Conservation (phyloP, 2,329 filamentous ascomycete genomes). For the Trichoderma sp. region DNA sequence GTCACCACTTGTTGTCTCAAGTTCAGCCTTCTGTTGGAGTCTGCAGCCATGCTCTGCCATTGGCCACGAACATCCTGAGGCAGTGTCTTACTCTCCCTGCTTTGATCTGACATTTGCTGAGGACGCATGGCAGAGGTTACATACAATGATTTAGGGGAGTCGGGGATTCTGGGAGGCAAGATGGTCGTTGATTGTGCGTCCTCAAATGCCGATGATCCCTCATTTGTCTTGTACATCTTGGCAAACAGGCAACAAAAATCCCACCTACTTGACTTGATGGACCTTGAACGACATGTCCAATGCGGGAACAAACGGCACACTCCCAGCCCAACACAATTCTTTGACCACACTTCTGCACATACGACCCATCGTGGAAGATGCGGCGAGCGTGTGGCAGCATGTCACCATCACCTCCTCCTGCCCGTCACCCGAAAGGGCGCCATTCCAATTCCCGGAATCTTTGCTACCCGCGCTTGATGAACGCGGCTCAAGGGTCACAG, state of each 20-base stretch:
- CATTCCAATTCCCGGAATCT: neutral
- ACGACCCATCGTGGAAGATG: neutral
- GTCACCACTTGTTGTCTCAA: slow-evolving; percentile 15
- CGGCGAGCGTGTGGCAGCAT: neutral
- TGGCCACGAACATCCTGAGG: neutral
- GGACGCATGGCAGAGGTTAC: neutral
- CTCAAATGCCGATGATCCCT: no score
- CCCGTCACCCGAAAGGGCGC: neutral
- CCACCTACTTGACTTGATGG: no score
- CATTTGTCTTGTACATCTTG: no score
- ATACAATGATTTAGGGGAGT: no score
- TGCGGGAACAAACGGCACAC: neutral
- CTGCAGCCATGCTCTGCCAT: slow-evolving; percentile 7
- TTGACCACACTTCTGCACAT: neutral
- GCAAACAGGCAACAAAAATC: no score
- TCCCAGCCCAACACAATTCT: neutral
- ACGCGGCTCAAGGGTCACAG: neutral
- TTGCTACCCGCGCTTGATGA: slow-evolving; percentile 1
- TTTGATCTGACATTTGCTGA: neutral
- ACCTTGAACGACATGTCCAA: neutral
- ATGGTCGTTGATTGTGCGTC: no score
- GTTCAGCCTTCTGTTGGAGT: slow-evolving; percentile 3
- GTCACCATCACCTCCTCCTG: neutral
- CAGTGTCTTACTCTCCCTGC: neutral
- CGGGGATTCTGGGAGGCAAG: no score